phyloP scores from a whole-genome alignment of 805 yeast genomes.

The Yamadazyma scolyti region DNA sequence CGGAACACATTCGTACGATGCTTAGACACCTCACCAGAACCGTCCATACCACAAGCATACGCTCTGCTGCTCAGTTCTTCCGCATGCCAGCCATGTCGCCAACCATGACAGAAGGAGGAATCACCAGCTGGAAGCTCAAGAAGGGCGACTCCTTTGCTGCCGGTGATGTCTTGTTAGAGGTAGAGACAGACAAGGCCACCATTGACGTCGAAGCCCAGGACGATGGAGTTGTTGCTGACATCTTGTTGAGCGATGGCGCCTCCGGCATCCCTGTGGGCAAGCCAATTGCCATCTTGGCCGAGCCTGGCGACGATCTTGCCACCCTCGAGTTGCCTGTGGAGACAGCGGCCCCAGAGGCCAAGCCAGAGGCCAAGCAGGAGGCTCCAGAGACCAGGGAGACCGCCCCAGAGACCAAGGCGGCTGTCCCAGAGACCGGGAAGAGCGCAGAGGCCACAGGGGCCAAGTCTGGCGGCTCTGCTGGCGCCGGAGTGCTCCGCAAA shows the following conservation, averaged over 20 bases:
- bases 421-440: conserved; percentile 5
- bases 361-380: conserved; percentile 9
- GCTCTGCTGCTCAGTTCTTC: conserved; percentile 46
- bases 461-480: conserved; percentile 10
- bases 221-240: conserved; percentile 85
- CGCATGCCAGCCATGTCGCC: conserved; percentile 99
- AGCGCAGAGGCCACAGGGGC: conserved; percentile 4
- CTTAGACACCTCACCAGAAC: too few species aligned
- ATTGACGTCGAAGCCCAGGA: conserved; percentile 87
- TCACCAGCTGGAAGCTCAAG: conserved; percentile 84
- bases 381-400: conserved; percentile 9
- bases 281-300: conserved; percentile 87
- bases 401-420: conserved; percentile 13
- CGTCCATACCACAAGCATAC: conserved; percentile 1
- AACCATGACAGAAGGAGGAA: conserved; percentile 95
- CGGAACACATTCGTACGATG: too few species aligned
- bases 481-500: conserved; percentile 19
- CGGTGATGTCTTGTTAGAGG: conserved; percentile 80
- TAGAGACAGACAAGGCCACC: conserved; percentile 84
- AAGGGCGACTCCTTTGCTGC: conserved; percentile 63
- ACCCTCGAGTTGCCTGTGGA: conserved; percentile 57
- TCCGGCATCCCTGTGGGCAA: conserved; percentile 80
- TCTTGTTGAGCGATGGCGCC: conserved; percentile 67
- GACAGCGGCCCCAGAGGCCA: conserved; percentile 18
- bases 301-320: conserved; percentile 76